A percentile compares a stretch with the other conserved stretches of the same genome.
These are phyloP conservation scores for Tetrapyrgos nigripes DNA, from an alignment of 1,284 basidiomycete species.

Conservation along the genomic window DNA sequence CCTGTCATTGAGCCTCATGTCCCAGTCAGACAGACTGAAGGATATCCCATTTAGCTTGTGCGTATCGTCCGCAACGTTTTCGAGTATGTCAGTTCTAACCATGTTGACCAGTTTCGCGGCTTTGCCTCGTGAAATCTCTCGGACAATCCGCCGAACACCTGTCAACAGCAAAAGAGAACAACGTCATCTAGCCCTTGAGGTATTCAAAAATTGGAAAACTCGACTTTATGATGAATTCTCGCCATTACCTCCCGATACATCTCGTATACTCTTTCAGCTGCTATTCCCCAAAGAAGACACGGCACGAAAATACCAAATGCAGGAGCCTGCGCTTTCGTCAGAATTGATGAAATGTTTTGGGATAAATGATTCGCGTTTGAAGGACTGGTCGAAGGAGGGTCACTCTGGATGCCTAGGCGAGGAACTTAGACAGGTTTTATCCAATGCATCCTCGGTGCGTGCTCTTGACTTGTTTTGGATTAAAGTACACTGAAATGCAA, in stretches of 20 bases:
- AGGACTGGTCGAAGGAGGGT: constrained; percentile 55
- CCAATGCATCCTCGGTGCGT: constrained; percentile 39
- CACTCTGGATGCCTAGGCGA: constrained; percentile 73
- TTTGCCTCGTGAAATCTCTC: constrained; percentile 46
- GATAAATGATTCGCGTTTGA: constrained; percentile 45
- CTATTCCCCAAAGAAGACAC: constrained; percentile 85
- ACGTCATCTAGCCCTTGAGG: constrained; percentile 42
- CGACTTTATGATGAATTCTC: constrained; percentile 46
- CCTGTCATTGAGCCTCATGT: no score
- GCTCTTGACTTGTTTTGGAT: not conserved
- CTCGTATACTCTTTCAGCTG: constrained; percentile 67
- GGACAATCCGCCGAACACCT: constrained; percentile 28
- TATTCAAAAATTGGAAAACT: constrained; percentile 47
- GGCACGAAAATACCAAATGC: constrained; percentile 73
- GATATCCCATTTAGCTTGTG: not conserved
- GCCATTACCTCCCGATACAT: constrained; percentile 54
- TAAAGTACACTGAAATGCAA: not conserved
- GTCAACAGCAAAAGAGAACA: constrained; percentile 20
- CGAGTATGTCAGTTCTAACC: not conserved
- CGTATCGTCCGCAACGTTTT: not conserved
- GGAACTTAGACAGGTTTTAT: constrained; percentile 58
- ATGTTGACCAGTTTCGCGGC: constrained; percentile 49
- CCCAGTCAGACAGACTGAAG: not conserved
- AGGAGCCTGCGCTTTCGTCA: constrained; percentile 70
- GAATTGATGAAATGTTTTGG: constrained; percentile 60